Base-by-base conservation (phyloP, 2,329 filamentous ascomycete species). In the Ascochyta rabiei region DNA sequence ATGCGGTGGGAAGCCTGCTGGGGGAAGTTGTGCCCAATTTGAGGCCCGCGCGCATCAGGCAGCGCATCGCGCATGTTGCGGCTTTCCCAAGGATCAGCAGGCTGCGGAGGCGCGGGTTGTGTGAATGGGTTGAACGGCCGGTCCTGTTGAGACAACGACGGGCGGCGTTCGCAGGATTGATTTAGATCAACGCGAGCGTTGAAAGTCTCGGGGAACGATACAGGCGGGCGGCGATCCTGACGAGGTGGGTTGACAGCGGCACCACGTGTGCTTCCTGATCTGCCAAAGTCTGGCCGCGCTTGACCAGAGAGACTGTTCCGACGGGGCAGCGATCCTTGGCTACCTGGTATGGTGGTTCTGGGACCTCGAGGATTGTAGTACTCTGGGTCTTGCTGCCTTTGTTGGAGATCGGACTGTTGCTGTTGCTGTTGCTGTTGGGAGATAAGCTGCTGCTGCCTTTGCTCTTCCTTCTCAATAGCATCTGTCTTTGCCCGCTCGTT, bases 331-430 rank as follows among this genome's bases (percentile, higher is more conserved):
- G 37, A 16, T 3, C 16, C 16, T 33, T 39, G 48, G 39, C 15
- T 49, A 54, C 21, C 60, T 15, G 42, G 51, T 44, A 56, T 45
- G 3, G 56, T 52, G 4, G 59, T 49, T 24, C 58, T 42, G 0
- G 53, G 62, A 13, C 61, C 60, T 26, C 65, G 65, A 8, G 64
- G 67, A 33, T 69, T 59, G 35, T 60, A 72, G 51, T 70, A 70
- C 15, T 45, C 12, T 47, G 43, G 23, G 48, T 62, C 53, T 58
- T 66, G 51, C 41, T 72, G 70, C 43, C 67, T 62, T 26, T 62
- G 53, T n/a, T 56, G 48, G 2, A 68, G 48, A 7, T 48, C 18
- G 10, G 33, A 58, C 58, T 31, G 58, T 43, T 51, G 43, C 39
- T 66, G 59, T n/a, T 15, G 18, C 13, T 34, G 46, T 23, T 23